These are phyloP conservation scores for Termitomyces eurrhizus DNA, from an alignment of 768 basidiomycete genomes.

Conservation along the genomic window DNA sequence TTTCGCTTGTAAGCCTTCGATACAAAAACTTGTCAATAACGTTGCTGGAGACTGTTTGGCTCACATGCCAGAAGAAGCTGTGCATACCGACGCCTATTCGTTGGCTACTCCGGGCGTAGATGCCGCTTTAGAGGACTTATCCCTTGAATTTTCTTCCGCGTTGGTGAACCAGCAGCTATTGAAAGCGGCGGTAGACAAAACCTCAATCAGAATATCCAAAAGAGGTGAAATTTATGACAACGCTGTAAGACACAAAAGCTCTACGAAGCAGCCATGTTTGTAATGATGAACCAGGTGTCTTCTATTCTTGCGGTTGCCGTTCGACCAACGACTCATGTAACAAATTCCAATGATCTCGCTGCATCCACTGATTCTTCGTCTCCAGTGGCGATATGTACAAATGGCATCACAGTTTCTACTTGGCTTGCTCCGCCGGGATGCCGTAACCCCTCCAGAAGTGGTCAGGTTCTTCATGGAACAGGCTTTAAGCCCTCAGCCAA, in stretches of 20 bases:
- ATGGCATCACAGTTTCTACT: slow-evolving; percentile 61
- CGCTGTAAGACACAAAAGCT: slow-evolving; percentile 36
- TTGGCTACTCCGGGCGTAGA: slow-evolving; percentile 46
- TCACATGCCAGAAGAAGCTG: slow-evolving; percentile 60
- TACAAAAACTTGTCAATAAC: slow-evolving; percentile 64
- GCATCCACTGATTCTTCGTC: slow-evolving; percentile 10
- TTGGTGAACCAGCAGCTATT: slow-evolving; percentile 42
- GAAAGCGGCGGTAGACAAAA: slow-evolving; percentile 38
- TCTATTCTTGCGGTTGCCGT: slow-evolving; percentile 58
- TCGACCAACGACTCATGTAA: slow-evolving; percentile 67
- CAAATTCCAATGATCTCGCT: slow-evolving; percentile 22
- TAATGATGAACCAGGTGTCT: slow-evolving; percentile 39
- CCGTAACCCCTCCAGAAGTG: slow-evolving; percentile 44
- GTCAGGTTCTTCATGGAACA: slow-evolving; percentile 64
- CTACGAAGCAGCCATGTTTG: slow-evolving; percentile 8
- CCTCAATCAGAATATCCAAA: slow-evolving; percentile 34
- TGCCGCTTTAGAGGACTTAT: slow-evolving; percentile 43
- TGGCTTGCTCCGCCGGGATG: slow-evolving; percentile 62
- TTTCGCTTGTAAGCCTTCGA: slow-evolving; percentile 50
- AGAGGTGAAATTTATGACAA: slow-evolving; percentile 43
- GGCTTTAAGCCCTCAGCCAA: slow-evolving; percentile 66
- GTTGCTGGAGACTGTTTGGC: slow-evolving; percentile 60
- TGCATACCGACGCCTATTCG: slow-evolving; percentile 58
- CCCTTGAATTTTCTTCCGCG: slow-evolving; percentile 43
- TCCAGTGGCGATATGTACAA: slow-evolving; percentile 80